Conservation (phyloP, 768 basidiomycete genomes). For the Strobilomyces confusus region DNA sequence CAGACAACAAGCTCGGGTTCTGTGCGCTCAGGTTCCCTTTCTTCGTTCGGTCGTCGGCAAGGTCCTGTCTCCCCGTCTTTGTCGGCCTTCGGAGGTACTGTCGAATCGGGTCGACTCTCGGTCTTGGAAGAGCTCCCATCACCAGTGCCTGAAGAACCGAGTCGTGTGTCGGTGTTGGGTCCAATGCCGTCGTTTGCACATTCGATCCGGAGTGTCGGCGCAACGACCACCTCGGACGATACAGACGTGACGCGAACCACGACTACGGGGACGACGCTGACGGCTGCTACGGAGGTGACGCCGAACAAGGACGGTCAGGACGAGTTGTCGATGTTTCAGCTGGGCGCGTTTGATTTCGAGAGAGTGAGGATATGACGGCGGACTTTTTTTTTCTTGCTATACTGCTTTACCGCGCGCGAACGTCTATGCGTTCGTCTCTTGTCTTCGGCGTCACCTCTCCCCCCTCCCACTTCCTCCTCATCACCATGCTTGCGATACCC, state of each 20-base stretch:
- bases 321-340: conserved; percentile 10
- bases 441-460: conserved; percentile 10
- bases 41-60: conserved; percentile 46
- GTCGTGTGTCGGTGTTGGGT: conserved; percentile 28
- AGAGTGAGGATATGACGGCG: conserved; percentile 6
- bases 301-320: conserved; percentile 12
- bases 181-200: conserved; percentile 32
- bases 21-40: conserved; percentile 49
- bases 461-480: background rate
- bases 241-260: conserved; percentile 25
- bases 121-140: conserved; percentile 20
- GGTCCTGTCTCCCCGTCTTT: conserved; percentile 43
- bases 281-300: conserved; percentile 13
- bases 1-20: conserved; percentile 36
- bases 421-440: background rate
- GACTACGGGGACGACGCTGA: conserved; percentile 10
- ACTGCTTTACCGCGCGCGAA: conserved; percentile 1
- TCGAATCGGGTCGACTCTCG: conserved; percentile 21
- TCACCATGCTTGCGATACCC: conserved; percentile 13
- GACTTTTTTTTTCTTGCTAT: background rate
- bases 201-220: conserved; percentile 31
- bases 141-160: conserved; percentile 9
- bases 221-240: conserved; percentile 30
- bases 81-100: conserved; percentile 44
- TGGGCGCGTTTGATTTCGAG: conserved; percentile 24